Conservation (phyloP, 2,329 filamentous ascomycete species). For the Diplodia sapinea region DNA sequence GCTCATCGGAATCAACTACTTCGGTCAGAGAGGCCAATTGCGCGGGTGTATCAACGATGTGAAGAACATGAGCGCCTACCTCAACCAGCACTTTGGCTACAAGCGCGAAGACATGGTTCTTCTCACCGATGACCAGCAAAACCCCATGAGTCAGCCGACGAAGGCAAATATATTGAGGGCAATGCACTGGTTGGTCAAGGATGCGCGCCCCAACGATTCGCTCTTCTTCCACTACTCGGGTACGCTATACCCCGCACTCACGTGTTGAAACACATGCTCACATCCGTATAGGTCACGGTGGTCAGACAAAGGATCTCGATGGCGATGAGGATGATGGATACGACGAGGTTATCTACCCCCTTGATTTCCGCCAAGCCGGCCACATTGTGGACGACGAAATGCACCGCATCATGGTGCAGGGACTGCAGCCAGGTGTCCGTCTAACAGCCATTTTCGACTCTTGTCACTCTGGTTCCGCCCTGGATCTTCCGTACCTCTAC, state of each 20-base stretch:
- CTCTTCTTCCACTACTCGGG: conserved; percentile 98
- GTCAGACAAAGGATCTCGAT: conserved; percentile 79
- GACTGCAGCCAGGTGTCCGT: conserved; percentile 81
- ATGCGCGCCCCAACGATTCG: conserved; percentile 88
- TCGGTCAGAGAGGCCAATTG: conserved; percentile 86
- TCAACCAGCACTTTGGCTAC: conserved; percentile 89
- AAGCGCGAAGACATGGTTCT: conserved; percentile 97
- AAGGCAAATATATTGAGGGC: conserved; percentile 94
- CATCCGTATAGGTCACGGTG: conserved; percentile 70
- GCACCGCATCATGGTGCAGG: conserved; percentile 77
- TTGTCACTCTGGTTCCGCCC: conserved; percentile 77
- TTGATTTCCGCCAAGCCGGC: conserved; percentile 78
- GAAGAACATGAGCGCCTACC: conserved; percentile 92
- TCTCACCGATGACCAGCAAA: conserved; percentile 94
- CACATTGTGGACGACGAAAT: conserved; percentile 86
- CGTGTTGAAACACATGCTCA: background rate
- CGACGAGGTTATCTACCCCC: conserved; percentile 83
- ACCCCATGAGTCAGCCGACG: conserved; percentile 94
- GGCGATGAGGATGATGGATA: conserved; percentile 83
- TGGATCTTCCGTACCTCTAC: conserved; percentile 81
- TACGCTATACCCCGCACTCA: conserved; percentile 49
- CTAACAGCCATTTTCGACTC: conserved; percentile 82
- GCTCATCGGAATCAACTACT: conserved; percentile 96
- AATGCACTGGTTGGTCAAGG: conserved; percentile 98
- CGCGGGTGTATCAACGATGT: conserved; percentile 97